Evolutionary conservation across 2,329 filamentous ascomycete species (phyloP), one percentile per base, ranked within the genome.

Genomic region (Clarireedia homoeocarpa): DNA sequence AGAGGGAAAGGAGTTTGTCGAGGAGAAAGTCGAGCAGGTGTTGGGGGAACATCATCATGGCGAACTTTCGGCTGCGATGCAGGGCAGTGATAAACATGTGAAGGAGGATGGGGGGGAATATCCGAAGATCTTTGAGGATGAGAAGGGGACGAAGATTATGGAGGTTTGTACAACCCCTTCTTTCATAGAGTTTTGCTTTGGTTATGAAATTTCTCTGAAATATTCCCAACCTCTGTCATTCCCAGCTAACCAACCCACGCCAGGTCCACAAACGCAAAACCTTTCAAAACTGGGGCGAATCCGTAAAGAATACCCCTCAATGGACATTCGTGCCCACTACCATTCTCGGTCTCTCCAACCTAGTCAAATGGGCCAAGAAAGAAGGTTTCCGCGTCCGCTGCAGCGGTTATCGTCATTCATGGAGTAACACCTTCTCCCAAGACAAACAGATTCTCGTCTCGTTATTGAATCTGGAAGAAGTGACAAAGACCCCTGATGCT

Each of bases 351-450:
- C 61, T 76, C 4, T 70, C 74, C 38, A 71, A 72, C 34, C 66
- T 76, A 34, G 70, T 76, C 38, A 66, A 65, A 36, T 73, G 66
- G 56, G 72, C 73, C 0, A 68, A 68, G 34, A 50, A 53, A 3
- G 63, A 71, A 26, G 63, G 67, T 1, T 67, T 72, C 58, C 66
- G 72, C 5, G 71, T 76, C 15, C 68, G 74, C 30, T 73, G 71
- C 38, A 67, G 69, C 2, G 74, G 74, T 1, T 77, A 74, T 55
- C 67, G 74, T 5, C 74, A 77, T 58, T 74, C 71, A 6, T 76
- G 74, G 73, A 66, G 69, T 5, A 64, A 70, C 6, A 70, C 74
- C 20, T 76, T 74, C 57, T 69, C 71, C 1, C 64, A 71, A 56
- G 65, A 71, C 24, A 71, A 70, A 26, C 67, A 75, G 48, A 68